Evolutionary conservation across 176 grass and related monocot species (phyloP), one percentile per base, ranked within the genome.

Genomic region (Echinochloa phyllopogon): DNA sequence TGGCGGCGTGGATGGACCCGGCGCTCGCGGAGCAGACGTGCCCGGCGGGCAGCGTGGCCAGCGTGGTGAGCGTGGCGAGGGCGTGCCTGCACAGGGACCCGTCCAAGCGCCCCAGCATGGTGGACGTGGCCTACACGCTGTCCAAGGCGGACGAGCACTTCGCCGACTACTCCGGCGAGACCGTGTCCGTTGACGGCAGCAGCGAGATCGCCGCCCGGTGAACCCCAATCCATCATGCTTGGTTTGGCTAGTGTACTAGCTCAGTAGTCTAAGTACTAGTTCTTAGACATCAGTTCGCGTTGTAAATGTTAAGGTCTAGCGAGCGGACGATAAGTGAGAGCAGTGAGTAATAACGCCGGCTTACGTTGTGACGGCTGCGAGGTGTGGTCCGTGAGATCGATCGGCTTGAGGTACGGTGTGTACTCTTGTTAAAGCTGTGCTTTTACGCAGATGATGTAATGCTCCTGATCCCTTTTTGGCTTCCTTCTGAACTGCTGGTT

Each of bases 61-160:
- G 74, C 77, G 85, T 99, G 2, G 75, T 92, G 33, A 72, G 87
- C 88, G 84, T 99, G 7, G 94, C 96, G 0, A 87, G 77, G 80
- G 89, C 93, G 38, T 99, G 93, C 83, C 82, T 96, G 81, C 87
- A 96, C 33, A 82, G 69, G 43, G 91, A 99, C 49, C 93, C 91
- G n/a, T 11, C 93, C 33, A 99, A 96, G 83, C 82, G 94, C 39
- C 96, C 96, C 16, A 99, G 89, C 84, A 99, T 99, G 93, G 91
- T 99, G 61, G 96, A 99, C 66, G 89, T 92, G 16, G 91, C 93
- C 0, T 99, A 96, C 86, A 94, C 92, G 7, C 81, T 99, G 50
- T 95, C 94, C 29, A 96, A 95, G 84, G 93, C 91, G 13, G 91
- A 99, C 51, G 96, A 99, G 74, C 50, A 80, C n/a, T 94, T 96